Percentiles rank a stretch among this genome's conserved stretches.
Conservation (phyloP, 1,139 yeast genomes). For the Taiozyma onychis region DNA sequence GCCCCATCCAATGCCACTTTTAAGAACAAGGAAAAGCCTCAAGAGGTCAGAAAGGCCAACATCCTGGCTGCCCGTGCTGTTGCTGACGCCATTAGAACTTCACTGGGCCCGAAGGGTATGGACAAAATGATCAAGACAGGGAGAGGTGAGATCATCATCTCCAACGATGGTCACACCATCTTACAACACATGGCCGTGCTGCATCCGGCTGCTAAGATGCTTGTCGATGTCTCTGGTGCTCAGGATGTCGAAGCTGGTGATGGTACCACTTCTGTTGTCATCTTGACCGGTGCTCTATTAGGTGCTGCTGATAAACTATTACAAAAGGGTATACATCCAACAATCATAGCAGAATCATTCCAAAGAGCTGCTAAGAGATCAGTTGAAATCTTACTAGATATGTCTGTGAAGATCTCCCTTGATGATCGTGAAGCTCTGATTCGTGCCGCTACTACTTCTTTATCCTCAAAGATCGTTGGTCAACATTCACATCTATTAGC, state of each 20-base stretch:
- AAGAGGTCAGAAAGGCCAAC: slow-evolving; percentile 90
- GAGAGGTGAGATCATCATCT: slow-evolving; percentile 86
- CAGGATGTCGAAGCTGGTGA: slow-evolving; percentile 99
- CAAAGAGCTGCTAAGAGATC: slow-evolving; percentile 89
- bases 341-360: slow-evolving; percentile 90
- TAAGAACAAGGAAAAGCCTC: slow-evolving; percentile 94
- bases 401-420: slow-evolving; percentile 74
- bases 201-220: slow-evolving; percentile 98
- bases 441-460: slow-evolving; percentile 91
- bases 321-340: slow-evolving; percentile 92
- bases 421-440: slow-evolving; percentile 75
- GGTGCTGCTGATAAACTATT: slow-evolving; percentile 92
- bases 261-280: slow-evolving; percentile 97
- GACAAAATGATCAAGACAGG: slow-evolving; percentile 97
- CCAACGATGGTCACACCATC: slow-evolving; percentile 97
- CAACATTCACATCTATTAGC: slow-evolving; percentile 83
- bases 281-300: slow-evolving; percentile 85
- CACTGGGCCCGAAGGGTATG: slow-evolving; percentile 98
- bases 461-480: slow-evolving; percentile 91
- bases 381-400: slow-evolving; percentile 76
- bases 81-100: slow-evolving; percentile 95
- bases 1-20: slow-evolving; percentile 81
- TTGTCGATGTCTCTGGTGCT: slow-evolving; percentile 95
- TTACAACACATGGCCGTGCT: slow-evolving; percentile 95
- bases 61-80: slow-evolving; percentile 96